Evolutionary conservation across 78 protist species (phyloP).

Genomic region (Protostelium mycophagum): DNA sequence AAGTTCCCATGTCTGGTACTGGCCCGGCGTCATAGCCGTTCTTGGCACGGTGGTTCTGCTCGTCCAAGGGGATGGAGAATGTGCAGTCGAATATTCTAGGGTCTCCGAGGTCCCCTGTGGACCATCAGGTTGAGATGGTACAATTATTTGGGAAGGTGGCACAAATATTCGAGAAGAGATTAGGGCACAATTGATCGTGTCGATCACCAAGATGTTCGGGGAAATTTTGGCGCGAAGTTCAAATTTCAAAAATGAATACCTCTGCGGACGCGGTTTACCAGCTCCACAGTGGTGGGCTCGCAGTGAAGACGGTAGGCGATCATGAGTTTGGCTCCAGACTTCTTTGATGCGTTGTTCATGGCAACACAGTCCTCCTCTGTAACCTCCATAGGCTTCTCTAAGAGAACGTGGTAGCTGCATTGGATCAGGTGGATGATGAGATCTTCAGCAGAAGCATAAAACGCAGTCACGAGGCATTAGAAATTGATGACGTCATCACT

Average conservation of each 20-base stretch:
- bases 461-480: no score
- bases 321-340: background rate
- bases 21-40: background rate
- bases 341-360: background rate
- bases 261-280: background rate
- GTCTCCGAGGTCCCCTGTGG: background rate
- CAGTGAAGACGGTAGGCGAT: background rate
- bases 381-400: background rate
- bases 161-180: no score
- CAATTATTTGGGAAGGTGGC: no score
- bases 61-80: background rate
- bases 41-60: background rate
- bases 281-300: background rate
- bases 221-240: no score
- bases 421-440: background rate
- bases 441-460: no score
- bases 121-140: no score
- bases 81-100: background rate
- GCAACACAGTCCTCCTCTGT: background rate
- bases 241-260: no score
- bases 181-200: no score
- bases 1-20: background rate
- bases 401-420: background rate
- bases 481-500: no score
- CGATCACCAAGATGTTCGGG: no score